Conservation (phyloP, 2,329 filamentous ascomycete species). For the Colletotrichum brevisporum region DNA sequence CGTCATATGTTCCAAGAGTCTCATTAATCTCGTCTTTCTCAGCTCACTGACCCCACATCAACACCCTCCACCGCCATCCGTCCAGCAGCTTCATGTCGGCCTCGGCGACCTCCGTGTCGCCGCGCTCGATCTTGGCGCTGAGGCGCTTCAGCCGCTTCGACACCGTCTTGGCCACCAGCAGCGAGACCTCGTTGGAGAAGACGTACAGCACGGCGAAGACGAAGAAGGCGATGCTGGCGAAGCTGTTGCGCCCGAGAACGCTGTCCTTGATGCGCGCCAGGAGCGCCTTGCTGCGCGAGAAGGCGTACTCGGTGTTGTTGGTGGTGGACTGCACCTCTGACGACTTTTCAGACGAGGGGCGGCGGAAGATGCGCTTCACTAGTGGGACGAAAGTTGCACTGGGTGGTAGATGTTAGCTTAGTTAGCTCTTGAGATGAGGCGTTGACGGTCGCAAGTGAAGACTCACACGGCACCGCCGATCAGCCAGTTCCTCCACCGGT, state of each 20-base stretch:
- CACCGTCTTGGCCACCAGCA: conserved; percentile 68
- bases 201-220: conserved; percentile 71
- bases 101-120: conserved; percentile 61
- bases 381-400: conserved; percentile 67
- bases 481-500: conserved; percentile 67
- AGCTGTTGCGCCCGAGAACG: conserved; percentile 58
- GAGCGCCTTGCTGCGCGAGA: conserved; percentile 64
- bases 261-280: conserved; percentile 64
- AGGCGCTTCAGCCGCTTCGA: conserved; percentile 65
- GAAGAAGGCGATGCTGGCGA: conserved; percentile 67
- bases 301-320: conserved; percentile 72
- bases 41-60: conserved; percentile 57
- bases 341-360: conserved; percentile 55
- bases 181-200: conserved; percentile 70
- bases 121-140: conserved; percentile 61
- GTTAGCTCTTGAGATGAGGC: neutral
- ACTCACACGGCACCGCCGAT: conserved; percentile 67
- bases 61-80: conserved; percentile 71
- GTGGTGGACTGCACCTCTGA: conserved; percentile 51
- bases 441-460: too few species aligned
- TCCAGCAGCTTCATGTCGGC: conserved; percentile 64
- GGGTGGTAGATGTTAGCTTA: neutral
- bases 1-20: conserved; percentile 3
- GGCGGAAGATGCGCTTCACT: conserved; percentile 66
- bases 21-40: neutral